phyloP scores from a whole-genome alignment of 176 grass and related monocot genomes.

The Carex cristatella region DNA sequence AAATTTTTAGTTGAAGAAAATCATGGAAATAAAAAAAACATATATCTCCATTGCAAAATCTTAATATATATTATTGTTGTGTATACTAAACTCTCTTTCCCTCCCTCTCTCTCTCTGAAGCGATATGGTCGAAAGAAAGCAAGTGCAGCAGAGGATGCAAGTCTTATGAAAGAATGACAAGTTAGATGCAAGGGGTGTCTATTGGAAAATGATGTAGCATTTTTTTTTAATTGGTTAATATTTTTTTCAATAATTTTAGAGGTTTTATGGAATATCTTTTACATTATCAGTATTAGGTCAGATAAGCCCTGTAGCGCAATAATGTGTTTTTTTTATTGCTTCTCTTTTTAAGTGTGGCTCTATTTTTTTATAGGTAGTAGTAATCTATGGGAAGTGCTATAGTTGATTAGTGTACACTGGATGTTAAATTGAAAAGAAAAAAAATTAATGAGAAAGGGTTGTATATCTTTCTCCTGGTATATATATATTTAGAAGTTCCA shows the following conservation, averaged over 20 bases:
- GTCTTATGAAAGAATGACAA: conserved; percentile 14
- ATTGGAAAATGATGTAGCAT: not conserved
- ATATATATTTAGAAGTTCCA: not conserved
- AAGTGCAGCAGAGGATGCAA: conserved; percentile 34
- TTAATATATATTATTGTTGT: not conserved
- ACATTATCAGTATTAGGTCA: not conserved
- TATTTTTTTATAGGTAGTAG: not conserved
- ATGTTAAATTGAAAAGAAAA: not conserved
- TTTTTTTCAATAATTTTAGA: conserved; percentile 6
- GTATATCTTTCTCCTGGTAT: not conserved
- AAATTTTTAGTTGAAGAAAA: not conserved
- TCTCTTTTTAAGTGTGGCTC: not conserved
- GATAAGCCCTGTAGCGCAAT: not conserved
- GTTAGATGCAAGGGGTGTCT: not conserved
- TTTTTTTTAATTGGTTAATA: conserved; percentile 6
- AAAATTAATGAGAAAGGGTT: not conserved
- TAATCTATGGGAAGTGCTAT: not conserved
- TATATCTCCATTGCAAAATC: not conserved
- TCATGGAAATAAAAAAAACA: not conserved
- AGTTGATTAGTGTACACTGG: not conserved
- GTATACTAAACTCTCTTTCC: not conserved
- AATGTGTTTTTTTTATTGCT: not conserved
- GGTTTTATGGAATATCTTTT: conserved; percentile 2
- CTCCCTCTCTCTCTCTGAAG: conserved; percentile 28
- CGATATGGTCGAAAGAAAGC: conserved; percentile 43